Percentiles rank a stretch among this genome's conserved stretches.
phyloP scores from a whole-genome alignment of 345 rosid species.

The Citrus mangshanensis region DNA sequence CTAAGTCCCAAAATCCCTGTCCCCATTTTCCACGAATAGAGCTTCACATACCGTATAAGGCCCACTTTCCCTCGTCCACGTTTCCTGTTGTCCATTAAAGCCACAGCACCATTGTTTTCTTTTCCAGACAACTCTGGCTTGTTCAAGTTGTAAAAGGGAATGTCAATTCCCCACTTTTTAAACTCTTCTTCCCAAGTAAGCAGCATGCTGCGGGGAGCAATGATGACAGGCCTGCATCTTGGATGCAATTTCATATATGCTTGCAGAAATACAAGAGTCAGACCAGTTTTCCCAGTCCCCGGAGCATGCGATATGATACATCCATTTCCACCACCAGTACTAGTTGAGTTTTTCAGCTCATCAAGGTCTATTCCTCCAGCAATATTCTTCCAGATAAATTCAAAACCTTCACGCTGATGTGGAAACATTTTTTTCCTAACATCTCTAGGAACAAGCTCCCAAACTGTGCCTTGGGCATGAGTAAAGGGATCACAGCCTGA shows the following conservation, averaged over 20 bases:
- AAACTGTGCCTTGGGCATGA: constrained; percentile 46
- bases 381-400: constrained; percentile 73
- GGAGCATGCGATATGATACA: constrained; percentile 89
- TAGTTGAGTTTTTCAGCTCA: constrained; percentile 35
- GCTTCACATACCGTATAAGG: constrained; percentile 45
- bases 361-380: constrained; percentile 54
- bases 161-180: constrained; percentile 52
- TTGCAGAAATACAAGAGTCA: constrained; percentile 61
- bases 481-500: constrained; percentile 7
- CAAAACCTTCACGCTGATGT: constrained; percentile 80
- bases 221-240: constrained; percentile 56
- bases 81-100: constrained; percentile 11
- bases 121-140: constrained; percentile 38
- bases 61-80: constrained; percentile 1
- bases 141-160: constrained; percentile 62
- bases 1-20: constrained; percentile 61
- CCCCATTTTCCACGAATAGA: constrained; percentile 56
- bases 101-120: constrained; percentile 32
- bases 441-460: constrained; percentile 70
- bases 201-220: constrained; percentile 73
- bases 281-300: constrained; percentile 83
- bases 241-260: constrained; percentile 45
- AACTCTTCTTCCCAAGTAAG: constrained; percentile 88
- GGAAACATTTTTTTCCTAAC: constrained; percentile 40
- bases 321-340: constrained; percentile 37